These are phyloP conservation scores for Plasmodium relictum DNA, from an alignment of 169 alveolate species.

Conservation along the genomic window DNA sequence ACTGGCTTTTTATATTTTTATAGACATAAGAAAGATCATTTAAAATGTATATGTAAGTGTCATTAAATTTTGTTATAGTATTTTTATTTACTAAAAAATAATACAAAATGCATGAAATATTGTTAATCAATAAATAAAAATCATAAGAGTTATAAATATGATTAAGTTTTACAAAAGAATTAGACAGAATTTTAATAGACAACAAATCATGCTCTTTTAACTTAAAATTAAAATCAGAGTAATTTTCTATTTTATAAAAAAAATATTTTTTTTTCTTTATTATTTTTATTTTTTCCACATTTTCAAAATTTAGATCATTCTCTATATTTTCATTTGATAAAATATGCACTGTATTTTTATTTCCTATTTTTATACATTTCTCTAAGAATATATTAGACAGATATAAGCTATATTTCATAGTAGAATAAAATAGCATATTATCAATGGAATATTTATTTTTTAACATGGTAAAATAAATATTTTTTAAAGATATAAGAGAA, in stretches of 20 bases:
- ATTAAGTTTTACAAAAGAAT: slow-evolving; percentile 55
- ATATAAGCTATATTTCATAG: slow-evolving; percentile 38
- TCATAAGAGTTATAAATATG: slow-evolving; percentile 47
- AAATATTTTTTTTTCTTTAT: slow-evolving; percentile 25
- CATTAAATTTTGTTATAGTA: slow-evolving; percentile 33
- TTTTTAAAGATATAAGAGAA: slow-evolving; percentile 68
- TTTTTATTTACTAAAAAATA: slow-evolving; percentile 57
- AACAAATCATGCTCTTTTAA: slow-evolving; percentile 65
- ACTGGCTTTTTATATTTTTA: slow-evolving; percentile 42
- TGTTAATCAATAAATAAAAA: slow-evolving; percentile 50
- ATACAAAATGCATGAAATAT: slow-evolving; percentile 66
- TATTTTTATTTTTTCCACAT: slow-evolving; percentile 21
- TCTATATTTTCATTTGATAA: neutral
- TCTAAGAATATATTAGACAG: slow-evolving; percentile 41
- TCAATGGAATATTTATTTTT: slow-evolving; percentile 29
- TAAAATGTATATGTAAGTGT: slow-evolving; percentile 57
- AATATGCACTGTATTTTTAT: slow-evolving; percentile 36
- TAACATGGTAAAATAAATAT: slow-evolving; percentile 38
- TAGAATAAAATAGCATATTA: slow-evolving; percentile 31
- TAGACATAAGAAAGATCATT: slow-evolving; percentile 68
- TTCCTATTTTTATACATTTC: slow-evolving; percentile 25
- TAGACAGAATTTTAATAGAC: slow-evolving; percentile 61
- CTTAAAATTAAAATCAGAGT: slow-evolving; percentile 43
- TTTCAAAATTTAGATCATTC: slow-evolving; percentile 28
- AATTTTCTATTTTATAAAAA: slow-evolving; percentile 74